These are phyloP conservation scores for Fragaria iinumae DNA, from an alignment of 306 rosid genomes.

Conservation along the genomic window DNA sequence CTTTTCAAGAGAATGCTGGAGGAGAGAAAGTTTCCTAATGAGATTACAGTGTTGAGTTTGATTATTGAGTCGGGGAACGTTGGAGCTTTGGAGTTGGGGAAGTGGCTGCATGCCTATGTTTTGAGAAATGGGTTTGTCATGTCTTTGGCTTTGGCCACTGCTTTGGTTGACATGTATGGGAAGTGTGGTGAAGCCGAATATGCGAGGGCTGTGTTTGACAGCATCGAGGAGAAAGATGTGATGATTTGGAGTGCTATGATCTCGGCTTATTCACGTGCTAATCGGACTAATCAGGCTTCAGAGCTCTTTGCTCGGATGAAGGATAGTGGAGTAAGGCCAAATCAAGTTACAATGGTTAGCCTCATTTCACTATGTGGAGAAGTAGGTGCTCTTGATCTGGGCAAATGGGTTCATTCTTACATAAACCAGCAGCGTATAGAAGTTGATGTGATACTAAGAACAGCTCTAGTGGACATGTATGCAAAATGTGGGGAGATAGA, in stretches of 20 bases:
- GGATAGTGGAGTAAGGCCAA: constrained; percentile 43
- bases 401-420: constrained; percentile 68
- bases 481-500: constrained; percentile 72
- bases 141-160: constrained; percentile 51
- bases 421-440: constrained; percentile 43
- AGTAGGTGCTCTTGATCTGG: constrained; percentile 61
- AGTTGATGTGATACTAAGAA: constrained; percentile 40
- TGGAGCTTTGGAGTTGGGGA: constrained; percentile 46
- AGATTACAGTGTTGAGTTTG: constrained; percentile 56
- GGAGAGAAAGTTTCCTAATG: constrained; percentile 50
- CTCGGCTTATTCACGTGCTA: constrained; percentile 46
- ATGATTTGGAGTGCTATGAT: constrained; percentile 63
- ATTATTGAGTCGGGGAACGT: constrained; percentile 45
- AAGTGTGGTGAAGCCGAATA: constrained; percentile 45
- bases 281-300: constrained; percentile 39
- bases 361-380: constrained; percentile 51
- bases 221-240: constrained; percentile 39
- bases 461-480: constrained; percentile 67
- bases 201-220: constrained; percentile 51
- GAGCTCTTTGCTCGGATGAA: constrained; percentile 44
- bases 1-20: constrained; percentile 41
- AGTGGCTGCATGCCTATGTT: constrained; percentile 47
- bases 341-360: constrained; percentile 51
- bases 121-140: constrained; percentile 45
- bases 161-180: constrained; percentile 73